Evolutionary conservation across 2,329 filamentous ascomycete genomes (phyloP).

Genomic region (Periconia macrospinosa): DNA sequence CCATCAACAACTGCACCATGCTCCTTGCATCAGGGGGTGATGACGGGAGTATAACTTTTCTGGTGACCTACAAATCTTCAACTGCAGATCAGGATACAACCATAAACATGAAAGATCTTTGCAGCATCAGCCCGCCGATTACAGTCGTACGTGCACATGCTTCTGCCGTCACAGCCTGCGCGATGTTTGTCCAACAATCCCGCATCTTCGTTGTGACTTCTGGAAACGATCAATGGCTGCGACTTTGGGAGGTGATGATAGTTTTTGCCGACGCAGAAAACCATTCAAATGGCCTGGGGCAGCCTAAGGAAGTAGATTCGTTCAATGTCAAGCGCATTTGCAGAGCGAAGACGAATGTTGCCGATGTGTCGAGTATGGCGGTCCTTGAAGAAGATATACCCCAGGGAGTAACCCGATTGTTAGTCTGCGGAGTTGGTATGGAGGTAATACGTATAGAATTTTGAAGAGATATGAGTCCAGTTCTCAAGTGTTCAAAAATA

Average conservation of each 20-base stretch:
- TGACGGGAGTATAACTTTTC: constrained; percentile 73
- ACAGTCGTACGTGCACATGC: constrained; percentile 66
- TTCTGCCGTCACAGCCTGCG: constrained; percentile 66
- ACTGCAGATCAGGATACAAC: constrained; percentile 16
- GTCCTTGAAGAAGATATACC: constrained; percentile 27
- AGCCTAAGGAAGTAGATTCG: constrained; percentile 4
- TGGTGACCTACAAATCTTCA: constrained; percentile 17
- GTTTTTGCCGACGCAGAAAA: not conserved
- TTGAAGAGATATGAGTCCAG: not conserved
- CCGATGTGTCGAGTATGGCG: constrained; percentile 58
- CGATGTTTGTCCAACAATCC: constrained; percentile 36
- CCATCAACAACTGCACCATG: constrained; percentile 36
- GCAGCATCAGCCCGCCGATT: constrained; percentile 24
- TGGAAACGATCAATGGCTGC: constrained; percentile 53
- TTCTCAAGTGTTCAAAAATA: no score
- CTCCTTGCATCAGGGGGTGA: constrained; percentile 79
- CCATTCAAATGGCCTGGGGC: not conserved
- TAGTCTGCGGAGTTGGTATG: constrained; percentile 41
- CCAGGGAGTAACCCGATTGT: constrained; percentile 13
- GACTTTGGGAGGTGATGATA: constrained; percentile 47
- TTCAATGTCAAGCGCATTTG: constrained; percentile 33
- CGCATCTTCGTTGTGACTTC: constrained; percentile 35
- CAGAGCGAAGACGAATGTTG: constrained; percentile 52
- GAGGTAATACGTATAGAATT: constrained; percentile 26
- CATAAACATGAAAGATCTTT: constrained; percentile 13